phyloP scores from a whole-genome alignment of 805 yeast species.

The Suhomyces faveliae region DNA sequence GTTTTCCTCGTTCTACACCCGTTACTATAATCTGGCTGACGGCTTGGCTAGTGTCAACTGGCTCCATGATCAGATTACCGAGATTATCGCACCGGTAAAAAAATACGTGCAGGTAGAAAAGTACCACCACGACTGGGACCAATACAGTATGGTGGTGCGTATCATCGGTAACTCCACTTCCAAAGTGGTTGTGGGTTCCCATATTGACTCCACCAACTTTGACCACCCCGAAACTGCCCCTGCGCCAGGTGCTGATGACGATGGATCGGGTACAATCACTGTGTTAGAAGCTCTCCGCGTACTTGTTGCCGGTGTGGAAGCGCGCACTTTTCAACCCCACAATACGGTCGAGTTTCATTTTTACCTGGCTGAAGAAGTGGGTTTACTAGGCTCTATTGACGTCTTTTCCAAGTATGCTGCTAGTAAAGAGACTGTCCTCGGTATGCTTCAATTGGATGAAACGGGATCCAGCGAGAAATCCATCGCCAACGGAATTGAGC shows the following conservation, averaged over 20 bases:
- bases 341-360: conserved; percentile 90
- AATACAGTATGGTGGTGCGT: conserved; percentile 68
- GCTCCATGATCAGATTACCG: conserved; percentile 53
- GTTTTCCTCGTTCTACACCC: conserved; percentile 67
- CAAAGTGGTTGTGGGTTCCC: conserved; percentile 81
- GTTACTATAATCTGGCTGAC: conserved; percentile 70
- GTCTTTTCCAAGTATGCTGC: conserved; percentile 58
- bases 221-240: conserved; percentile 61
- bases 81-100: conserved; percentile 29
- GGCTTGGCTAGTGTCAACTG: conserved; percentile 72
- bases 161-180: conserved; percentile 52
- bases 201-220: conserved; percentile 79
- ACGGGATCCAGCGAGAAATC: conserved; percentile 69
- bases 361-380: conserved; percentile 95
- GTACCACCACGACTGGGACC: conserved; percentile 70
- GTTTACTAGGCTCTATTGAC: conserved; percentile 81
- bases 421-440: conserved; percentile 52
- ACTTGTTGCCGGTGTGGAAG: conserved; percentile 17
- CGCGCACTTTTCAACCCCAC: conserved; percentile 16
- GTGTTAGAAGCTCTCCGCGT: conserved; percentile 71
- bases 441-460: conserved; percentile 95
- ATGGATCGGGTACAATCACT: conserved; percentile 83
- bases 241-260: conserved; percentile 96
- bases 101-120: conserved; percentile 37
- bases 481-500: conserved; percentile 49